Evolutionary conservation across 805 yeast species (phyloP).

Genomic region (Candida vaughaniae): DNA sequence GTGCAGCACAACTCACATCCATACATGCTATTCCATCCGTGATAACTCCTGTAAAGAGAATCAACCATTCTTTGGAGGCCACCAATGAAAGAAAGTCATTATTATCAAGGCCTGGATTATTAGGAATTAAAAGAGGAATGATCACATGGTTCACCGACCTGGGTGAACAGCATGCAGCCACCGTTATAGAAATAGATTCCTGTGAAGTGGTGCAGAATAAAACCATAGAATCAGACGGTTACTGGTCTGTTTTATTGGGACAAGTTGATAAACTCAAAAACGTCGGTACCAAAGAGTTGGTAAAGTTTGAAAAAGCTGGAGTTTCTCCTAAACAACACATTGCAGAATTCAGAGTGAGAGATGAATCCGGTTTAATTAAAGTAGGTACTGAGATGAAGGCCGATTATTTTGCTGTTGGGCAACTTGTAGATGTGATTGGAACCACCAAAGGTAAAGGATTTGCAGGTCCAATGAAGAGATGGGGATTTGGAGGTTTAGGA

Average conservation of each 20-base stretch:
- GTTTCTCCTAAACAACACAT: slow-evolving; percentile 80
- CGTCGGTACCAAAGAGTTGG: slow-evolving; percentile 57
- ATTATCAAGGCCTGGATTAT: slow-evolving; percentile 75
- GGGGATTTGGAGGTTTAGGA: slow-evolving; percentile 81
- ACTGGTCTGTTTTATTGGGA: slow-evolving; percentile 84
- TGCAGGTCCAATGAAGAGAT: slow-evolving; percentile 97
- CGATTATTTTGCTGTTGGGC: slow-evolving; percentile 81
- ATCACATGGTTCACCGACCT: slow-evolving; percentile 71
- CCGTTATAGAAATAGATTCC: slow-evolving; percentile 82
- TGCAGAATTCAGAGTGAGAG: slow-evolving; percentile 77
- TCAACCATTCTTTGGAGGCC: slow-evolving; percentile 65
- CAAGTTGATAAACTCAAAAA: slow-evolving; percentile 69
- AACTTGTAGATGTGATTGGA: slow-evolving; percentile 77
- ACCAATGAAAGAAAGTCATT: slow-evolving; percentile 72
- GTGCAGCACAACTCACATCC: slow-evolving; percentile 46
- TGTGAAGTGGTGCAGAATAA: slow-evolving; percentile 81
- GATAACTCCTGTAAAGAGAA: slow-evolving; percentile 46
- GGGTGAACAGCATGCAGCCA: slow-evolving; percentile 77
- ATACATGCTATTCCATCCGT: slow-evolving; percentile 51
- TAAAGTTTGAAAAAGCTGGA: slow-evolving; percentile 73
- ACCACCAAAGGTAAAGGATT: slow-evolving; percentile 92
- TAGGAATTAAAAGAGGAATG: slow-evolving; percentile 89
- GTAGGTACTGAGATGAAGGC: slow-evolving; percentile 79
- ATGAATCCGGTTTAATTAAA: slow-evolving; percentile 62
- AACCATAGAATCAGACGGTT: slow-evolving; percentile 72